These are phyloP conservation scores for Leccinellum albellum DNA, from an alignment of 768 basidiomycete species.

Conservation along the genomic window DNA sequence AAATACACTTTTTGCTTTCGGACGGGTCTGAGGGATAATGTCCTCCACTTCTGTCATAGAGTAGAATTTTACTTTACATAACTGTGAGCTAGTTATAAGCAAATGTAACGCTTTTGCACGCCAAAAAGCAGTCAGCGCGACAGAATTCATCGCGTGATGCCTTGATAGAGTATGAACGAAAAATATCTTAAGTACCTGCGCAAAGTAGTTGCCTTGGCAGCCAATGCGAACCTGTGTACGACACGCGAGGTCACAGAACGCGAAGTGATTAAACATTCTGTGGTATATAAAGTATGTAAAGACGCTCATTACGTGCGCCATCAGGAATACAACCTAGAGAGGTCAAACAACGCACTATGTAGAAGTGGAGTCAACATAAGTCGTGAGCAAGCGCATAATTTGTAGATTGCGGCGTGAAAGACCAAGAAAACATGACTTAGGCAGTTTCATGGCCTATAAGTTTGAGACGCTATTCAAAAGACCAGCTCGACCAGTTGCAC, in stretches of 20 bases:
- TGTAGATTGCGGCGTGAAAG: neutral
- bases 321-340: conserved; percentile 14
- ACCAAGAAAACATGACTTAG: neutral
- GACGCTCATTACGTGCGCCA: neutral
- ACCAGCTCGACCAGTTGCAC: conserved; percentile 24
- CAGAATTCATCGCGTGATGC: no score
- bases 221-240: neutral
- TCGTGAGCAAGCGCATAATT: neutral
- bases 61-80: no score
- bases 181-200: no score
- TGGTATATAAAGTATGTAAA: conserved; percentile 12
- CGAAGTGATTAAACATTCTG: neutral
- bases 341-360: conserved; percentile 2
- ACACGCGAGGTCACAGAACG: neutral
- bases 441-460: conserved; percentile 13
- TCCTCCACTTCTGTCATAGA: no score
- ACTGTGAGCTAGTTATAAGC: no score
- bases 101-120: no score
- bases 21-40: no score
- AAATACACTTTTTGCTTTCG: no score
- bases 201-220: neutral
- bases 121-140: no score
- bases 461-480: conserved; percentile 23
- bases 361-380: no score
- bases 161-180: no score